Evolutionary conservation across 371 early-diverging fungal genomes (phyloP), one percentile per base, ranked within the genome.

Genomic region (Mortierella sp.): DNA sequence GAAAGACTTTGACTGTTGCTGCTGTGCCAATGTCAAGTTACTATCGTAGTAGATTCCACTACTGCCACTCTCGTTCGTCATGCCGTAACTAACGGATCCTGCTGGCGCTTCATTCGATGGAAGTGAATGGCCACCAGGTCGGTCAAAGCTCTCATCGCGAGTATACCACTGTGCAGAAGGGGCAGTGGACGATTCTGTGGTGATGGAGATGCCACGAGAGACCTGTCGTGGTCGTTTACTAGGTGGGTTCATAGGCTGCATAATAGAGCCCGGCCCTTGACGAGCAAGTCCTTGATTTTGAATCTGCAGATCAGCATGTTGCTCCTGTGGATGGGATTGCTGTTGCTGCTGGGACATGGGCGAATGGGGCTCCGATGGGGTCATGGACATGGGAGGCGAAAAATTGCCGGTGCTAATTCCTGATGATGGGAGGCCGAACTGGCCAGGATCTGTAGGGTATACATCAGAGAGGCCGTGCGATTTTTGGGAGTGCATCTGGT

Each of bases 311-410:
- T 69, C 62, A 1, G 51, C 14, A 14, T 62, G 70, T n/a, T 47
- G 52, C 6, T 57, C 48, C n/a, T 50, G 59, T 11, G 56, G n/a
- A 26, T 57, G 52, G 39, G 57, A 53, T n/a, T 26, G 12, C 31
- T 60, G 61, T 19, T 50, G 57, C 51, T 50, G 57, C 19, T 60
- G 68, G 6, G 68, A 68, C 59, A 64, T 59, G 32, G 71, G 71
- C 6, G 71, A 71, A 28, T 64, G 65, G 6, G 54, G 60, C n/a
- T 71, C 71, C 1, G 71, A 58, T 3, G 64, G 54, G 3, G 71
- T 57, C 65, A 64, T 60, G 17, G 71, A 71, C 52, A 64, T 17
- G 0, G 71, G 64, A 6, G 71, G 71, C 30, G 71, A 71, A 50
- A 71, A 64, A 26, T 59, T 71, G 17, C 64, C 71, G 3, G 64